phyloP scores from a whole-genome alignment of 2,329 filamentous ascomycete species.

The Paracoccidioides brasiliensis region DNA sequence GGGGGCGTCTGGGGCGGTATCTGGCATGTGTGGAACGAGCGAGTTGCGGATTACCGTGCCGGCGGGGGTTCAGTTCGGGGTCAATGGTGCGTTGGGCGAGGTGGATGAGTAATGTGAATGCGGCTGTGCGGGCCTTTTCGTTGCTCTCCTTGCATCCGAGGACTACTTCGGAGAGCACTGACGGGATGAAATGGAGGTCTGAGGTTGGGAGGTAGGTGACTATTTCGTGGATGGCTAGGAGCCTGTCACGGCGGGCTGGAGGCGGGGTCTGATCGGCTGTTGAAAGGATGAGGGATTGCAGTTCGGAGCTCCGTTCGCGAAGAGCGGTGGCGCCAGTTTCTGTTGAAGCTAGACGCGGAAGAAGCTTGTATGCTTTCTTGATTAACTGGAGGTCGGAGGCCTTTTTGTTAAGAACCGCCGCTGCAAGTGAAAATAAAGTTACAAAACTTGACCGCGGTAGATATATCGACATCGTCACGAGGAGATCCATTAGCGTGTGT shows the following conservation, averaged over 20 bases:
- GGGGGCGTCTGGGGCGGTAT: conserved; percentile 59
- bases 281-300: conserved; percentile 67
- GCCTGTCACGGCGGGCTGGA: conserved; percentile 72
- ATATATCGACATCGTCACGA: conserved; percentile 92
- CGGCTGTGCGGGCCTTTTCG: conserved; percentile 77
- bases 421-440: conserved; percentile 73
- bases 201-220: conserved; percentile 63
- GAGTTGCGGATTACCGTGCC: conserved; percentile 72
- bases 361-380: conserved; percentile 98
- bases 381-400: conserved; percentile 70
- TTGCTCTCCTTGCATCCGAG: conserved; percentile 97
- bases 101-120: conserved; percentile 78
- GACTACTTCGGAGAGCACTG: conserved; percentile 83
- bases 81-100: conserved; percentile 75
- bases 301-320: conserved; percentile 57
- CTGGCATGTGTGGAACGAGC: conserved; percentile 76
- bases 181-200: conserved; percentile 84
- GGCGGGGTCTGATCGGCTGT: conserved; percentile 76
- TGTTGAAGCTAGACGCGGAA: conserved; percentile 76
- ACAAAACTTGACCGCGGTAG: conserved; percentile 76
- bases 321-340: conserved; percentile 65
- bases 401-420: conserved; percentile 61
- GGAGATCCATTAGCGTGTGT: conserved; percentile 90
- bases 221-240: conserved; percentile 69
- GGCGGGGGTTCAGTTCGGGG: conserved; percentile 37